Conservation (phyloP, 495 filamentous ascomycete genomes). For the Hypoxylon cercidicola region DNA sequence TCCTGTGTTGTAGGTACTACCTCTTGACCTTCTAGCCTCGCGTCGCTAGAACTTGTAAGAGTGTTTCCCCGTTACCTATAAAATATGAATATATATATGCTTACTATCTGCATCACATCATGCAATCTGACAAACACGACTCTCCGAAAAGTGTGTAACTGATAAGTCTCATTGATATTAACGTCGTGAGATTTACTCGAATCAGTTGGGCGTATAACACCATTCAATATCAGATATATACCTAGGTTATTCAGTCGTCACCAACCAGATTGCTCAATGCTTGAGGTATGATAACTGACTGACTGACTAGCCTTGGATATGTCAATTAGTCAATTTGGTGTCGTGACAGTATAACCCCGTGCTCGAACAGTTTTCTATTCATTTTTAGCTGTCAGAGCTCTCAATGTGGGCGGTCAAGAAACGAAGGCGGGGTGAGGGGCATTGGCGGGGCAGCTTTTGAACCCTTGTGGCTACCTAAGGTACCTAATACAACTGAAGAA, state of each 20-base stretch:
- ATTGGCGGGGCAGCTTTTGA: conserved; percentile 32
- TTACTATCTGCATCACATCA: not conserved
- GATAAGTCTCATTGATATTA: not conserved
- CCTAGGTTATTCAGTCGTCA: too few species aligned
- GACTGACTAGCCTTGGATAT: conserved; percentile 2
- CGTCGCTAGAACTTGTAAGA: not conserved
- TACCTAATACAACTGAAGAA: not conserved
- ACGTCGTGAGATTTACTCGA: too few species aligned
- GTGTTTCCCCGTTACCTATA: not conserved
- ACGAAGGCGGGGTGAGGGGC: conserved; percentile 37
- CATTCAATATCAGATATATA: too few species aligned
- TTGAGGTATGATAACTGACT: not conserved
- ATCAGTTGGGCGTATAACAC: too few species aligned
- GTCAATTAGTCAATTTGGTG: conserved; percentile 19
- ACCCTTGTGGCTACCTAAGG: conserved; percentile 1
- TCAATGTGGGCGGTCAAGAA: conserved; percentile 31
- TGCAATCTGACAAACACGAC: not conserved
- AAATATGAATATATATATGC: too few species aligned
- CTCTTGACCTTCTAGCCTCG: not conserved
- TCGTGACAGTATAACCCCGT: conserved; percentile 13
- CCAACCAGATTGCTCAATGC: not conserved
- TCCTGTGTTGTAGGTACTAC: conserved; percentile 22
- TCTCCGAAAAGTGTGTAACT: not conserved
- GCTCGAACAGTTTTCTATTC: too few species aligned
- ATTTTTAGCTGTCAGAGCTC: not conserved